Base-by-base conservation (phyloP, 495 filamentous ascomycete species). In the Oidiodendron maius region DNA sequence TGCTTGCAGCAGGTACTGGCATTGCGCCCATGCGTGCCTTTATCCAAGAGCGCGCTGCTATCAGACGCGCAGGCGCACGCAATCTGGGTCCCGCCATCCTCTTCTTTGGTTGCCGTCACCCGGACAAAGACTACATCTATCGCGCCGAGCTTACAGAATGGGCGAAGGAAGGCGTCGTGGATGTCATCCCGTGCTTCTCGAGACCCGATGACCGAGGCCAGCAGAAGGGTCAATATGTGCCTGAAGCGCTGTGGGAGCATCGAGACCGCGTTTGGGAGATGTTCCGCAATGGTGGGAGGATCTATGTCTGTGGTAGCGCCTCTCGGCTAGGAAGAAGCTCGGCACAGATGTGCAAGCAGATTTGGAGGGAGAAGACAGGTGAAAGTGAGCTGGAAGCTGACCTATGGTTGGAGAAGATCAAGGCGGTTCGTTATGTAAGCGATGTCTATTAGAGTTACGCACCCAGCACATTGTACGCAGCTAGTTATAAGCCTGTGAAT, bases 1-100 rank as follows among this genome's bases (percentile, higher is more conserved):
- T 94, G 63, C 78, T 97, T 30, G 89, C 84, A 3, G 84, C 91
- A 0, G 91, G 91, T 8, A 97, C 91, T 0, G 93, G 93, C 6
- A 70, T 97, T 24, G 93, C 91, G 1, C 91, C 91, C 0, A 83
- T 96, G 60, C 78, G 90, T 0, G 76, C 85, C 2, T 71, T 96
- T 49, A 69, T 91, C 12, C 81, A 83, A 70, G 82, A 94, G 53
- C 70, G 84, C n/a, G 38, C 57, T 2, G 37, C 37, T 40, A 40
- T 40, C 2, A 18, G 3, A 3, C 15, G 21, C 16, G 37, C 37
- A 17, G 37, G 37, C 10, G 28, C n/a, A 8, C 17, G 13, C 13
- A 40, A 40, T 17, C 37, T 40, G 3, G 37, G 37, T 1, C 17
- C 37, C 11, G 17, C 37, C 10, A 18, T 40, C 15, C 8, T 40